These are phyloP conservation scores for Scenedesmus sp. DNA, from an alignment of 163 green algal species.

Conservation along the genomic window DNA sequence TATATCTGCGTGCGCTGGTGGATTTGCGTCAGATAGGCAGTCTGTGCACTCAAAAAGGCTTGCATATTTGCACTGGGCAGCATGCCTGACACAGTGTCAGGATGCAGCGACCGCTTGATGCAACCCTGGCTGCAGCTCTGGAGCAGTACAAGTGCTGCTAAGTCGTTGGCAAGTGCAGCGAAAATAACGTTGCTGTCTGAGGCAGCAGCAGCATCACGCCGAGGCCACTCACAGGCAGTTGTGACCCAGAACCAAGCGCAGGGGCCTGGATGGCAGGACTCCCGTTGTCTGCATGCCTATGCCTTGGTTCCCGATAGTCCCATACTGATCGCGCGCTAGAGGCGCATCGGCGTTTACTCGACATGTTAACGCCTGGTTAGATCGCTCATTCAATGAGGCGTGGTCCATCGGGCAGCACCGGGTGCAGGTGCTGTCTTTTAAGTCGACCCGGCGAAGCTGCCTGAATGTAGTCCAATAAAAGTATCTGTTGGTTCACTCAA, in stretches of 20 bases:
- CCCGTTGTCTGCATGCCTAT: neutral
- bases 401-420: neutral
- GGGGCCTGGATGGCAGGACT: neutral
- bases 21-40: too few relatives aligned
- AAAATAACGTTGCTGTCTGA: neutral
- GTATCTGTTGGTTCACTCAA: neutral
- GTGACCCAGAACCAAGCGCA: neutral
- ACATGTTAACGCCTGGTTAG: neutral
- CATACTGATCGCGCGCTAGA: neutral
- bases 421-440: constrained; percentile 5
- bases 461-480: neutral
- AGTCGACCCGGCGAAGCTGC: neutral
- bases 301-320: neutral
- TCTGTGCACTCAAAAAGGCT: too few relatives aligned
- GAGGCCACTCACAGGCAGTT: neutral
- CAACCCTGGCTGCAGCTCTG: neutral
- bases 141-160: neutral
- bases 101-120: neutral
- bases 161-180: neutral
- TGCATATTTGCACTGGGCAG: too few relatives aligned
- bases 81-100: too few relatives aligned
- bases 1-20: too few relatives aligned
- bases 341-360: neutral
- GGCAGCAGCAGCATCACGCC: neutral
- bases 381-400: neutral